Evolutionary conservation across 2,329 filamentous ascomycete species (phyloP).

Genomic region (Alternaria viburni): DNA sequence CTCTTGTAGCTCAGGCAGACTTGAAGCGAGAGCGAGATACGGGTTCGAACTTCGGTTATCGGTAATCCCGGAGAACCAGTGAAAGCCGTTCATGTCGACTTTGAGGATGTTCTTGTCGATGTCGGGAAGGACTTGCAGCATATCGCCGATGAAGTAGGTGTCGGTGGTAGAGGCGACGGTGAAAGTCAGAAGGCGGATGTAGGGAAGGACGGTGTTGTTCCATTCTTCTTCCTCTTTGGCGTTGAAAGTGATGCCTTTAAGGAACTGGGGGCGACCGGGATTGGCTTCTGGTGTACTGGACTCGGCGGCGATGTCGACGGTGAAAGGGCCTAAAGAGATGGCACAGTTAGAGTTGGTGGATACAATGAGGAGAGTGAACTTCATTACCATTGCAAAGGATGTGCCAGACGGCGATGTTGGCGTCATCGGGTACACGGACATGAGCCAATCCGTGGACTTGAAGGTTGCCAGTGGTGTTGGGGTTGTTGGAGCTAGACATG

Average conservation of each 20-base stretch:
- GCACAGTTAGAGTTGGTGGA: not conserved
- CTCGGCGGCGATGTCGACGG: constrained; percentile 17
- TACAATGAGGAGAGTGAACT: not conserved
- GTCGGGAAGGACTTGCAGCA: constrained; percentile 13
- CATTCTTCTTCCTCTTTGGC: constrained; percentile 4
- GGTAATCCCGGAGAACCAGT: constrained; percentile 70
- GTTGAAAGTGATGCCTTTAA: constrained; percentile 4
- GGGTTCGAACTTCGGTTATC: constrained; percentile 87
- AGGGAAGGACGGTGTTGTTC: constrained; percentile 17
- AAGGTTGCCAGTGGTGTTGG: not conserved
- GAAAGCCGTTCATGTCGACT: constrained; percentile 53
- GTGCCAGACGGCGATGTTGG: not conserved
- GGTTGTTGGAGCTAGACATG: not conserved
- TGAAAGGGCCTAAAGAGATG: constrained; percentile 5
- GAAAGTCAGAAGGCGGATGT: constrained; percentile 18
- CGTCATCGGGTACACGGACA: not conserved
- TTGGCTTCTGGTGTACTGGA: constrained; percentile 6
- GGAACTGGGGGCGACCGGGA: constrained; percentile 17
- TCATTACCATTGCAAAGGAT: not conserved
- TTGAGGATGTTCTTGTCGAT: constrained; percentile 33
- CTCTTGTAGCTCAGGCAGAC: constrained; percentile 79
- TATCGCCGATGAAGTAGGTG: constrained; percentile 8
- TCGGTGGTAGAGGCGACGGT: constrained; percentile 18
- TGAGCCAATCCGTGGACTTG: not conserved
- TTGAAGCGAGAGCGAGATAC: constrained; percentile 83